Conservation (phyloP, 495 filamentous ascomycete species). For the Tuber umbilicatum region DNA sequence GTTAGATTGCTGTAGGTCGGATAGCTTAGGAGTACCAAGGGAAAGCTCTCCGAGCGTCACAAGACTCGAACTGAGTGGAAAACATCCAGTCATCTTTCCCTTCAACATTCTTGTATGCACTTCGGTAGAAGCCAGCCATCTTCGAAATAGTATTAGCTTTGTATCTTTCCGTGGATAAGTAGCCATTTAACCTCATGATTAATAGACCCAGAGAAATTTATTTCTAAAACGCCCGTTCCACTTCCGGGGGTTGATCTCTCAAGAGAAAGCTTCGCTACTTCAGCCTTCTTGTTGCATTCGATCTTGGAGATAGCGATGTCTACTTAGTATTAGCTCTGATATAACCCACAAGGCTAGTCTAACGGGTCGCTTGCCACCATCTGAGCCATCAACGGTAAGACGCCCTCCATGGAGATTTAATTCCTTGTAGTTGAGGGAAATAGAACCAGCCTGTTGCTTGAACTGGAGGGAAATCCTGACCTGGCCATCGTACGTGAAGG, state of each 20-base stretch:
- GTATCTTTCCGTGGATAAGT: no score
- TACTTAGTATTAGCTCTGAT: constrained; percentile 44
- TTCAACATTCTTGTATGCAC: constrained; percentile 81
- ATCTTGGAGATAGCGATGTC: constrained; percentile 57
- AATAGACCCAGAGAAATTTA: constrained; percentile 77
- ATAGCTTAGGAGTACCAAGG: constrained; percentile 53
- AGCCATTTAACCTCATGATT: constrained; percentile 58
- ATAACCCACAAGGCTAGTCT: constrained; percentile 46
- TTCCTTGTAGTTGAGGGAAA: constrained; percentile 39
- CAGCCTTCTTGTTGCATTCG: constrained; percentile 68
- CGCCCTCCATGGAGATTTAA: constrained; percentile 27
- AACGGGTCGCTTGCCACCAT: constrained; percentile 18
- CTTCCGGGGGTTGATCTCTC: constrained; percentile 57
- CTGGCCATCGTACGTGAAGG: constrained; percentile 75
- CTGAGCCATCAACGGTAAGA: constrained; percentile 22
- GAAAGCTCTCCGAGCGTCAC: constrained; percentile 87
- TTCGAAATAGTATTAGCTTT: not conserved
- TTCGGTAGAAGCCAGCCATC: constrained; percentile 95
- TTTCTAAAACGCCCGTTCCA: constrained; percentile 56
- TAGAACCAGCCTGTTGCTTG: constrained; percentile 23
- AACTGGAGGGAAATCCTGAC: constrained; percentile 53
- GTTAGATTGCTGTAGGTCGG: not conserved
- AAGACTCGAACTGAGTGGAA: constrained; percentile 94
- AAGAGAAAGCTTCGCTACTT: constrained; percentile 71
- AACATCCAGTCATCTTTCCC: constrained; percentile 71